These are phyloP conservation scores for Umbellularia californica DNA, from an alignment of 164 flowering plant species.

Conservation along the genomic window DNA sequence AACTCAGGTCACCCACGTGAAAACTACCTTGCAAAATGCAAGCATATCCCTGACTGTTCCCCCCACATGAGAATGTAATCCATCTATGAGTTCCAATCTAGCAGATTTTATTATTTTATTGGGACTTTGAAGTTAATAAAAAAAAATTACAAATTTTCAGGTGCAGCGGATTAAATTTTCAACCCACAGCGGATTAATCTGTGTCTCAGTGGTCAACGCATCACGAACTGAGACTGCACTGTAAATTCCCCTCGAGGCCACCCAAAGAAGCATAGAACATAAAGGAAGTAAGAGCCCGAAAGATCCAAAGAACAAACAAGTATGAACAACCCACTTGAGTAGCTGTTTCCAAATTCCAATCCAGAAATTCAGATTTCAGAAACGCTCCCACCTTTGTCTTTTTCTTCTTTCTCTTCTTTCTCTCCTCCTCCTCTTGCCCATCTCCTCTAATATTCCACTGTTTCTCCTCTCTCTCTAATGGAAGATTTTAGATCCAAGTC, in stretches of 20 bases:
- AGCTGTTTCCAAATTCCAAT: background rate
- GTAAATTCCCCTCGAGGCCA: background rate
- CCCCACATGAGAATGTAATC: no score
- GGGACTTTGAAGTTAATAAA: no score
- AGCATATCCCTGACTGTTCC: no score
- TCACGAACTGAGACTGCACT: no score
- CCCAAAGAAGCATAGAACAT: background rate
- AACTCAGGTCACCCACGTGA: no score
- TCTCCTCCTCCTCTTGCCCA: background rate
- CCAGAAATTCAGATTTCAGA: slow-evolving; percentile 1
- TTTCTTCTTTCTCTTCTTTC: background rate
- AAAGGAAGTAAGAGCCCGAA: background rate
- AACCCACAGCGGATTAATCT: no score
- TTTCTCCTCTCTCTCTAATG: slow-evolving; percentile 17
- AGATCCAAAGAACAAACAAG: background rate
- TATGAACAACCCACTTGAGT: background rate
- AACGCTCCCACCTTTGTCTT: background rate
- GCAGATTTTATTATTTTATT: no score
- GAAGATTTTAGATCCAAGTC: slow-evolving; percentile 58
- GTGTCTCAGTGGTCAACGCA: background rate
- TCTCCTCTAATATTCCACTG: background rate
- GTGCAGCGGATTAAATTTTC: no score
- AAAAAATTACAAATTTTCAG: no score
- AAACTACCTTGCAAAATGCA: no score
- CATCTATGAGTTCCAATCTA: no score